Evolutionary conservation across 2,329 filamentous ascomycete species (phyloP), one percentile per base, ranked within the genome.

Genomic region (Cercospora sp.): DNA sequence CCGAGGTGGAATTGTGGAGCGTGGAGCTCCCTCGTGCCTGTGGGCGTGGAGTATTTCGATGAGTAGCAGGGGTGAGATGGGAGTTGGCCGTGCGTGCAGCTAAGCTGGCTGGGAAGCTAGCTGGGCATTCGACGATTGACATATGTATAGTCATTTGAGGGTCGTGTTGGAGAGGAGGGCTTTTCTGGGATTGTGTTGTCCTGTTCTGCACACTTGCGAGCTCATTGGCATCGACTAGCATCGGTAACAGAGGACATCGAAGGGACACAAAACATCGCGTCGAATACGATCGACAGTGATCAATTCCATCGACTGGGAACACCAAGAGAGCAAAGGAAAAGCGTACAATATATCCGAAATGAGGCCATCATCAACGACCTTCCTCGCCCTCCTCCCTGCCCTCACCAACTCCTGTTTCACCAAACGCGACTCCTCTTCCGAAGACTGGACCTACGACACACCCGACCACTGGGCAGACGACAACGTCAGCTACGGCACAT

Each of bases 331-430:
- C 18, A 26, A 51, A 24, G 12, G 2, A 24, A n/a, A 24, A 51
- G n/a, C 21, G 21, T 58, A 32, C 5, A 24, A 21, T n/a, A 30
- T 13, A 1, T 37, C 1, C 58, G 24, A 43, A 6, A 51, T 58
- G 49, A 64, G n/a, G 18, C 18, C 34, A 12, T 64, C 24, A 13
- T 28, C 45, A 63, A 37, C 49, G 28, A 8, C 16, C 13, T 12
- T 40, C 18, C 49, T 57, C 12, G 10, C 18, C n/a, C 45, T 64
- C 30, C 21, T 61, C 12, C 12, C 63, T 26, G 6, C 55, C 13
- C 30, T 49, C 12, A 37, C 40, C 43, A 32, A 43, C 24, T 57
- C 63, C 40, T 66, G 63, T 28, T 66, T 66, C n/a, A 60, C 63
- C 9, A 66, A 66, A 61, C 63, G 63, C 24, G 37, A 51, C 63